Evolutionary conservation across 2,329 filamentous ascomycete genomes (phyloP).

Genomic region (Onygenales sp.): DNA sequence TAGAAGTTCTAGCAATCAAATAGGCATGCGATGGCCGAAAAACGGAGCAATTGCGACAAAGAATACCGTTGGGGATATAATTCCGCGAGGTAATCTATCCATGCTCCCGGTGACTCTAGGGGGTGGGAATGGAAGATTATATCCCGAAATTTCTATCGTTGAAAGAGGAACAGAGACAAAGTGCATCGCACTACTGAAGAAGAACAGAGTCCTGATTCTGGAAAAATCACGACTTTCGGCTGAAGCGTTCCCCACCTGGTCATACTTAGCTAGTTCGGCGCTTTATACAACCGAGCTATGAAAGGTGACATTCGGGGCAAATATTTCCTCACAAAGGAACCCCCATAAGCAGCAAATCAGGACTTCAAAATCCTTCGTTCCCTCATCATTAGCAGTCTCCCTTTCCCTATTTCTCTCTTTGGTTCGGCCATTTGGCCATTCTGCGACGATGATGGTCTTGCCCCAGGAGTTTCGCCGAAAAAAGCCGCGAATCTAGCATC

Average conservation of each 20-base stretch:
- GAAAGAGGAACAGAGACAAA: too few species aligned
- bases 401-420: background rate
- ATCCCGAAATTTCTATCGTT: too few species aligned
- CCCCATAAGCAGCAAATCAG: too few species aligned
- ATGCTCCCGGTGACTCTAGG: too few species aligned
- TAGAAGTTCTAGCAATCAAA: background rate
- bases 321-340: too few species aligned
- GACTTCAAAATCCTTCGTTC: too few species aligned
- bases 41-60: background rate
- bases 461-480: background rate
- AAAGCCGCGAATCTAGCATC: background rate
- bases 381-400: too few species aligned
- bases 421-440: background rate
- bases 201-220: background rate
- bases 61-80: background rate
- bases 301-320: too few species aligned
- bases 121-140: too few species aligned
- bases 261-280: background rate
- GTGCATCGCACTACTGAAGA: too few species aligned
- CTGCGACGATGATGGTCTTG: background rate
- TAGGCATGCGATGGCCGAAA: background rate
- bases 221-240: background rate
- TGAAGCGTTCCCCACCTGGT: background rate
- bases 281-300: too few species aligned
- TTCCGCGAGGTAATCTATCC: too few species aligned